Evolutionary conservation across 345 rosid genomes (phyloP), one percentile per base, ranked within the genome.

Genomic region (Hibiscus trionum): DNA sequence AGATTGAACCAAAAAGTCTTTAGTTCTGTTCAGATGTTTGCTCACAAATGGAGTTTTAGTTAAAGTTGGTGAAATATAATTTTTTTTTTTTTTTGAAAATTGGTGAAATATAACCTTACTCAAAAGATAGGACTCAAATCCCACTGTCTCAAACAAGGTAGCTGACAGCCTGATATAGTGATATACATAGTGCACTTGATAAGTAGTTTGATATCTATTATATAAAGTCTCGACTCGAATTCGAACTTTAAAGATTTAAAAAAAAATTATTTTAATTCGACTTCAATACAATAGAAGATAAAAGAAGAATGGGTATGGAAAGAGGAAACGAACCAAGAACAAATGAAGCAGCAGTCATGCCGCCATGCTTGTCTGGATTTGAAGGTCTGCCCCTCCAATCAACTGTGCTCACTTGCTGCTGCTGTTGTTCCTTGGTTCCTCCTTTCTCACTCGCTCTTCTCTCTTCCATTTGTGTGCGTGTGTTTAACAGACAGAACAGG

Each of bases 321-420:
- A 35, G 7, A 68, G 17, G 7, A 56, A 66, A 71, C 39, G 15
- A 82, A 91, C 97, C 97, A 73, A 95, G 97, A 83, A 95, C 91
- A 77, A 92, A 86, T 37, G 90, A 72, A 17, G 92, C 89, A 72
- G 97, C 97, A 84, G 89, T 86, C 90, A 84, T 88, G 71, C 96
- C 94, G 4, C 99, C 99, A 80, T 95, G 97, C 63, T 87, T 86
- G 83, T 62, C 74, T 53, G 93, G 96, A 76, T 86, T 75, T 60
- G 90, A 92, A 56, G 94, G 87, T 74, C 84, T 87, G 50, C 98
- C 98, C 83, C 89, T 89, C 97, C 97, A 92, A 76, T 95, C 99
- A 79, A 92, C 85, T 55, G 84, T 79, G 44, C 64, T 81, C 16
- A 83, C 88, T 73, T 81, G 44, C 44, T 39, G 44, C 1, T 39